Conservation (phyloP, 164 flowering plant genomes). For the Nymphaea thermarum region DNA sequence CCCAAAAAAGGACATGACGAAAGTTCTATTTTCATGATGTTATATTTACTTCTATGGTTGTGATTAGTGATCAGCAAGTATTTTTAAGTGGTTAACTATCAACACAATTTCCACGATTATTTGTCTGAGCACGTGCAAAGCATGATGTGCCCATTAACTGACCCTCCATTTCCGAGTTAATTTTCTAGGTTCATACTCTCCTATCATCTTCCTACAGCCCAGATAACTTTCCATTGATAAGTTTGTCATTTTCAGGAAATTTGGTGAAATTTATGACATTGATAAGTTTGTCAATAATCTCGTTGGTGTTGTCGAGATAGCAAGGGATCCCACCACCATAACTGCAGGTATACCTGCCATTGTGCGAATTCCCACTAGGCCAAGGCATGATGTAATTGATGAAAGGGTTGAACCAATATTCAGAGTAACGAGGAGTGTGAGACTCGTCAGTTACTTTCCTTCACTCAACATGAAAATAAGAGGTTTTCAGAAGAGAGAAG, state of each 20-base stretch:
- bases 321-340: conserved; percentile 38
- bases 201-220: too few species aligned
- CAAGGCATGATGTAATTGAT: conserved; percentile 49
- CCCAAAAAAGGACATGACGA: too few species aligned
- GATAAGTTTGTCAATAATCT: conserved; percentile 61
- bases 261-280: conserved; percentile 74
- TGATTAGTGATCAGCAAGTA: too few species aligned
- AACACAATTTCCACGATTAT: too few species aligned
- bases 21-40: too few species aligned
- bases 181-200: too few species aligned
- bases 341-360: conserved; percentile 41
- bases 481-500: conserved; percentile 17
- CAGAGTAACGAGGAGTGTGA: conserved; percentile 42
- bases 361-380: conserved; percentile 71
- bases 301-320: conserved; percentile 65
- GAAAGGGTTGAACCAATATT: conserved; percentile 57
- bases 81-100: too few species aligned
- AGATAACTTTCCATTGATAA: too few species aligned
- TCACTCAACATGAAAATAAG: conserved; percentile 71
- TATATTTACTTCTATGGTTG: too few species aligned
- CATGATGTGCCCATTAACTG: too few species aligned
- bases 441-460: conserved; percentile 71
- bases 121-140: too few species aligned
- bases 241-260: conserved; percentile 40
- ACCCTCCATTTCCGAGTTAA: too few species aligned